phyloP scores from a whole-genome alignment of 2,329 filamentous ascomycete species.

The Aspergillus quadricinctus region DNA sequence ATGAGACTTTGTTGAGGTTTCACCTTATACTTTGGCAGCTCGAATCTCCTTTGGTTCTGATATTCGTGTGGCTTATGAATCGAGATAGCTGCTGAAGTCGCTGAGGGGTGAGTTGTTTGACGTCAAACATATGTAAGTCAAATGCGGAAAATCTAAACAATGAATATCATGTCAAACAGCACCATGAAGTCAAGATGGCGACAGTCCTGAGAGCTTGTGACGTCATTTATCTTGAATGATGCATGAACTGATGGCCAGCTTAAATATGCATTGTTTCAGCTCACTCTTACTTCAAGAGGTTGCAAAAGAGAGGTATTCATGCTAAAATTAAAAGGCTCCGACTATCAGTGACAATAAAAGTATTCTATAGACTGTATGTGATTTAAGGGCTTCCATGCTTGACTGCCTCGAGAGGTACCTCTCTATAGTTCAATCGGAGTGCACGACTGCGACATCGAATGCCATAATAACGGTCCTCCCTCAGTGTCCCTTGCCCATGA shows the following conservation, averaged over 20 bases:
- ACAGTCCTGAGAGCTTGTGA: neutral
- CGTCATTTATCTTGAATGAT: neutral
- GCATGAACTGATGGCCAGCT: no score
- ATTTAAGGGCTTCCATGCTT: neutral
- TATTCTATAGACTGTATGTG: neutral
- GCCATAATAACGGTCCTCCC: no score
- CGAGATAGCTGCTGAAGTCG: neutral
- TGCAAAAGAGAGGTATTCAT: neutral
- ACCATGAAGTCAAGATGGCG: slow-evolving; percentile 5
- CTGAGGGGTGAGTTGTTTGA: neutral
- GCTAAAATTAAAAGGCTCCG: neutral
- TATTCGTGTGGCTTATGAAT: neutral
- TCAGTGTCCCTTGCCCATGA: no score
- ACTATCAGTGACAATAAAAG: neutral
- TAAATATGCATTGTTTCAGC: no score
- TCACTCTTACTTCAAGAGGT: neutral
- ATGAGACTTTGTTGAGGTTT: neutral
- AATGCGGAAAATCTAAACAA: neutral
- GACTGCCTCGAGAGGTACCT: no score
- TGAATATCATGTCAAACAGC: neutral
- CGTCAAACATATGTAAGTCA: slow-evolving; percentile 15
- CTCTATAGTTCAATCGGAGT: no score
- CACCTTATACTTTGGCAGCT: neutral
- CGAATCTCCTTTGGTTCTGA: neutral
- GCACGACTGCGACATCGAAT: no score